A percentile compares a stretch with the other conserved stretches of the same genome.
Conservation (phyloP, 1,284 basidiomycete genomes). For the Cutaneotrichosporon sp. region DNA sequence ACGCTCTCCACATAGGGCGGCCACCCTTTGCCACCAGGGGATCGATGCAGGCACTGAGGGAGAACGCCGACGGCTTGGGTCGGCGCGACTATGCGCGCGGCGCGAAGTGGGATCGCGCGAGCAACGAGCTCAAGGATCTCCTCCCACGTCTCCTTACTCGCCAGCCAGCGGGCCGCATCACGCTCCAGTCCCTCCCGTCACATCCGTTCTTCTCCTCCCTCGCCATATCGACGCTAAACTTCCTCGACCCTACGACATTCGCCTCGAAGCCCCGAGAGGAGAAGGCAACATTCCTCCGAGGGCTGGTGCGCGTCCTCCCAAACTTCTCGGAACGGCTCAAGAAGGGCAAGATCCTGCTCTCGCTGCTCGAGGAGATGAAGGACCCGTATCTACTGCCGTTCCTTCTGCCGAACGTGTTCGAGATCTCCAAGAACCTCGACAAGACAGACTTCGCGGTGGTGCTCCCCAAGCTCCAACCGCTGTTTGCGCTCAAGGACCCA, state of each 20-base stretch:
- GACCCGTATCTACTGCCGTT: conserved; percentile 87
- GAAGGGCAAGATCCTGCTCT: conserved; percentile 88
- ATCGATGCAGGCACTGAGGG: conserved; percentile 73
- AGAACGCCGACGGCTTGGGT: conserved; percentile 66
- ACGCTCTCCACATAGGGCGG: conserved; percentile 80
- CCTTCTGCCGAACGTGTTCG: conserved; percentile 96
- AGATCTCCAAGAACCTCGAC: conserved; percentile 75
- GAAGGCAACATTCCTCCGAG: conserved; percentile 94
- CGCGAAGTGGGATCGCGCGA: conserved; percentile 44
- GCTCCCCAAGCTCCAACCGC: conserved; percentile 81
- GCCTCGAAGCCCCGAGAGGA: conserved; percentile 91
- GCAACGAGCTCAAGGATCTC: conserved; percentile 56
- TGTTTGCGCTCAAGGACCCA: conserved; percentile 90
- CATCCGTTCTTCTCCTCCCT: conserved; percentile 92
- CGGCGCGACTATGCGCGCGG: conserved; percentile 44
- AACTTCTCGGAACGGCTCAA: conserved; percentile 84
- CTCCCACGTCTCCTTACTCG: conserved; percentile 76
- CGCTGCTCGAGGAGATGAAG: conserved; percentile 96
- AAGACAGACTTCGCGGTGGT: conserved; percentile 76
- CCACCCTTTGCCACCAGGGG: conserved; percentile 87
- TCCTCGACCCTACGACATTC: conserved; percentile 92
- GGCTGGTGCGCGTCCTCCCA: conserved; percentile 75
- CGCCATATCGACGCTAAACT: conserved; percentile 95
- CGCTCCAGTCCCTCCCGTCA: conserved; percentile 72
- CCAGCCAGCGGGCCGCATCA: conserved; percentile 68